These are phyloP conservation scores for Penicillium fuscoglaucum DNA, from an alignment of 2,329 filamentous ascomycete genomes.

Conservation along the genomic window DNA sequence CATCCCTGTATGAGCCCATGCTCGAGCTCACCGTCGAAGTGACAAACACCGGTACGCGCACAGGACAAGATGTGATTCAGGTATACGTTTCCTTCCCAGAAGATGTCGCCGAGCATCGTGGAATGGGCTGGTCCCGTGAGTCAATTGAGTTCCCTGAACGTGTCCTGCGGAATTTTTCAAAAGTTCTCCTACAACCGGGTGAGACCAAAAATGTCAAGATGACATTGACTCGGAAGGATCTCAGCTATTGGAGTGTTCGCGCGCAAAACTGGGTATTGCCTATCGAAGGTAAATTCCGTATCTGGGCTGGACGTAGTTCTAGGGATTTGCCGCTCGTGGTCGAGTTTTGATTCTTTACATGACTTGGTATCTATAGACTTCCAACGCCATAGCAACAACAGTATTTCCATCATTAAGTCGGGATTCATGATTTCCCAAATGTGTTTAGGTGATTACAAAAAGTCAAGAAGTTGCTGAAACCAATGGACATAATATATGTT, in stretches of 20 bases:
- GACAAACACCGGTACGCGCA: slow-evolving; percentile 50
- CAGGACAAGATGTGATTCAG: slow-evolving; percentile 54
- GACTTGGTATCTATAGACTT: not conserved
- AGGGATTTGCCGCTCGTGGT: slow-evolving; percentile 35
- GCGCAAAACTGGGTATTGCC: slow-evolving; percentile 70
- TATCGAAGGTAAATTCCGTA: slow-evolving; percentile 37
- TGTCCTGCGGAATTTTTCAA: slow-evolving; percentile 70
- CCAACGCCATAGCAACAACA: too few relatives aligned
- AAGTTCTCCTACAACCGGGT: slow-evolving; percentile 60
- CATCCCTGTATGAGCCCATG: slow-evolving; percentile 53
- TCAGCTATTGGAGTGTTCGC: slow-evolving; percentile 70
- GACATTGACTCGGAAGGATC: slow-evolving; percentile 63
- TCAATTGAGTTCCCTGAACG: slow-evolving; percentile 63
- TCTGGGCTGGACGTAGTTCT: slow-evolving; percentile 41
- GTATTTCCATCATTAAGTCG: not conserved
- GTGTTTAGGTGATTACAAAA: not conserved
- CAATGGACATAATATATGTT: not conserved
- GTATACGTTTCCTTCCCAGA: slow-evolving; percentile 68
- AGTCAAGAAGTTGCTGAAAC: not conserved
- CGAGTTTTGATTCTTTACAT: slow-evolving; percentile 23
- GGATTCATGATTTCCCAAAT: too few relatives aligned
- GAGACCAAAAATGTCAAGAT: slow-evolving; percentile 58
- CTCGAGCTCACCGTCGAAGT: slow-evolving; percentile 49
- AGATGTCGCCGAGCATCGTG: slow-evolving; percentile 31
- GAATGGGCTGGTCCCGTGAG: slow-evolving; percentile 31